phyloP scores from a whole-genome alignment of 2,329 filamentous ascomycete genomes.

The Pseudocercospora pini-densiflorae region DNA sequence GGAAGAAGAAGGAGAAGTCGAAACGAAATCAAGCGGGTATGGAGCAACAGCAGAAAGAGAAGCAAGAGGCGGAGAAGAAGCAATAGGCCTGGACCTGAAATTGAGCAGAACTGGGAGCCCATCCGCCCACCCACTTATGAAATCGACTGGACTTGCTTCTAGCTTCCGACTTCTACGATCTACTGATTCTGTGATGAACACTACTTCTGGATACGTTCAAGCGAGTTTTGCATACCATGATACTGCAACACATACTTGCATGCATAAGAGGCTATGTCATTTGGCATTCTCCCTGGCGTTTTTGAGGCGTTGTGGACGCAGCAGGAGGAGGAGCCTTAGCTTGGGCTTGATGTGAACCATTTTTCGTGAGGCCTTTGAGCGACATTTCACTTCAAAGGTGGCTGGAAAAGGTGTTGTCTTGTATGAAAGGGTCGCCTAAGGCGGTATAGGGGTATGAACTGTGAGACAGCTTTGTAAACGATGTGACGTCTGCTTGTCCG shows the following conservation, averaged over 20 bases:
- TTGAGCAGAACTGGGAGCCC: slow-evolving; percentile 8
- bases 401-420: neutral
- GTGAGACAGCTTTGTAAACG: neutral
- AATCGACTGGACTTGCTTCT: slow-evolving; percentile 8
- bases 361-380: neutral
- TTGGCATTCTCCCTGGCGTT: neutral
- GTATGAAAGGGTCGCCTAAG: neutral
- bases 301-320: neutral
- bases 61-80: slow-evolving; percentile 10
- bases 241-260: neutral
- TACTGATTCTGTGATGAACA: slow-evolving; percentile 4
- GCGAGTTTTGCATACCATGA: slow-evolving; percentile 21
- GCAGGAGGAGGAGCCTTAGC: neutral
- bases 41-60: slow-evolving; percentile 20
- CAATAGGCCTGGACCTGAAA: neutral
- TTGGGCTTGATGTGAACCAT: neutral
- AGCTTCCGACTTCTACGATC: neutral
- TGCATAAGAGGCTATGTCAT: neutral
- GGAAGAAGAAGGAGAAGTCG: slow-evolving; percentile 29
- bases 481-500: neutral
- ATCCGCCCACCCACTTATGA: neutral
- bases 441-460: neutral
- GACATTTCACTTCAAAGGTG: neutral
- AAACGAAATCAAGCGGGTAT: slow-evolving; percentile 23
- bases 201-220: slow-evolving; percentile 22